Percentiles rank a stretch among this genome's conserved stretches.
Conservation (phyloP, 345 rosid genomes). For the Hibiscus tridactylites region DNA sequence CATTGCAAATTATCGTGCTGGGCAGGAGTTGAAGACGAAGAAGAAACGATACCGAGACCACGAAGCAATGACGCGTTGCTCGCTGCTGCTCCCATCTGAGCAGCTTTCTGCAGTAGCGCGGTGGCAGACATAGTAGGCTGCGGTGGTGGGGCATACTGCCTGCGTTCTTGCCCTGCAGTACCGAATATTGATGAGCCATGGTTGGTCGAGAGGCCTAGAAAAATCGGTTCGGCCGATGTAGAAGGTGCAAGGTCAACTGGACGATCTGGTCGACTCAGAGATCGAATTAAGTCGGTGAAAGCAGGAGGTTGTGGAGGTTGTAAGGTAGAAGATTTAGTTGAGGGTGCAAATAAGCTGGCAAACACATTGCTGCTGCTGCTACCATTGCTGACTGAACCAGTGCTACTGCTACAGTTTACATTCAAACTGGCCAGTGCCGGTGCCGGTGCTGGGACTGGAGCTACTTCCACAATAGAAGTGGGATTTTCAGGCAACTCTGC, state of each 20-base stretch:
- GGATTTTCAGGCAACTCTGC: constrained; percentile 49
- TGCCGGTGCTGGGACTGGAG: constrained; percentile 12
- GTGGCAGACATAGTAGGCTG: constrained; percentile 94
- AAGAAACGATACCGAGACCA: constrained; percentile 66
- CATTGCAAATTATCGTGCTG: constrained; percentile 48
- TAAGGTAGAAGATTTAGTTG: constrained; percentile 47
- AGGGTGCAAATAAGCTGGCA: constrained; percentile 69
- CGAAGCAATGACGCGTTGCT: constrained; percentile 73
- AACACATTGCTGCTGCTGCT: constrained; percentile 42
- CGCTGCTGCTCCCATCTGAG: constrained; percentile 86
- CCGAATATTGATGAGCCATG: constrained; percentile 58
- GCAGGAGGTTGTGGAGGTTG: constrained; percentile 45
- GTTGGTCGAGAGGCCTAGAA: constrained; percentile 73
- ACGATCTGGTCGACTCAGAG: constrained; percentile 31
- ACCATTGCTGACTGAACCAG: constrained; percentile 42
- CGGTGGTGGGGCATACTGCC: constrained; percentile 56
- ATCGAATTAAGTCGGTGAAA: constrained; percentile 38
- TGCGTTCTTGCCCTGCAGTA: constrained; percentile 47
- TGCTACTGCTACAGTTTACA: constrained; percentile 43
- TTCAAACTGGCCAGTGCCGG: constrained; percentile 26
- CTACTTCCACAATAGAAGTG: constrained; percentile 35
- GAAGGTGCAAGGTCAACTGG: constrained; percentile 39
- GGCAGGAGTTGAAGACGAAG: constrained; percentile 40
- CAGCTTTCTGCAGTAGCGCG: constrained; percentile 89
- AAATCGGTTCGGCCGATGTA: constrained; percentile 48